Base-by-base conservation (phyloP, 306 rosid genomes). In the Quercus dentata region DNA sequence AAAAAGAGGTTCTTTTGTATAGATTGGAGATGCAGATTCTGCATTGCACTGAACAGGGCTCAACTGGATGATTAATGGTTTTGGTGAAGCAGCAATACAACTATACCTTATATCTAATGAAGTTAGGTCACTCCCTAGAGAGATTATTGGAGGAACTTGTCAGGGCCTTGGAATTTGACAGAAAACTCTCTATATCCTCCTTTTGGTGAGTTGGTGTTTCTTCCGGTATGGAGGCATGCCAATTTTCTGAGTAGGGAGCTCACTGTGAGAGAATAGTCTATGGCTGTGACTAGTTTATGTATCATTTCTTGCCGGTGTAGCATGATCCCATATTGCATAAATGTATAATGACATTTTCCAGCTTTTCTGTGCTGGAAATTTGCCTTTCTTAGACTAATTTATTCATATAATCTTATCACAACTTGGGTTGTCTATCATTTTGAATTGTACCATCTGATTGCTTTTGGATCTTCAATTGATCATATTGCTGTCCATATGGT, bases 291-390 rank as follows among this genome's bases (percentile, higher is more conserved):
- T 46, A 79, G 88, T 81, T 67, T 78, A 44, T 78, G 88, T 89
- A 78, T 82, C 82, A 57, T 81, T 73, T 76, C 79, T 74, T 76
- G 74, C 52, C 59, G 84, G 75, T 74, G 46, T 81, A 57, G 62
- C 80, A 51, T 71, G 71, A 75, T 63, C 64, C 80, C 44, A 31
- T 71, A 30, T 59, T 77, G 70, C 65, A 71, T 75, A 5, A n/a
- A 62, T 71, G 79, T 79, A 78, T 74, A 82, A 33, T 85, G 81
- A 74, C 77, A 78, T 79, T 76, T 82, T 86, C 85, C 87, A 75
- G 76, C 35, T 63, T 86, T 88, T 82, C 83, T 76, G 14, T 82
- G 33, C 62, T 69, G 88, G 88, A 81, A 74, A 82, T 69, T 90
- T 87, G 75, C 76, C 68, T 86, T 81, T 79, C 78, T 64, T 63